phyloP scores from a whole-genome alignment of 1,284 basidiomycete genomes.

The Ganoderma boninense region DNA sequence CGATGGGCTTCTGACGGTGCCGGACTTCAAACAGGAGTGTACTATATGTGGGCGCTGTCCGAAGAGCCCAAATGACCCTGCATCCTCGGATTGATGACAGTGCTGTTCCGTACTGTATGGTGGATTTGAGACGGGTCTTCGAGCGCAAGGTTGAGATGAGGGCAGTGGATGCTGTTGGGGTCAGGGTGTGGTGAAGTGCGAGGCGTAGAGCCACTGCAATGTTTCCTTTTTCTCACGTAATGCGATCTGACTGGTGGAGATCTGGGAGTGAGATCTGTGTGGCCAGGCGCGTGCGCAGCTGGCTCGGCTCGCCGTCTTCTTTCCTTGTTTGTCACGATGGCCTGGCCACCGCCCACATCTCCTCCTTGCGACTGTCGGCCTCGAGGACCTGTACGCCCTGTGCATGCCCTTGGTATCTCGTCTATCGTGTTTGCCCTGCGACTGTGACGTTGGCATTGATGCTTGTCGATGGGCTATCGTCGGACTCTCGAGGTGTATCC shows the following conservation, averaged over 20 bases:
- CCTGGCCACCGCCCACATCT: background rate
- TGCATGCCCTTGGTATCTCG: slow-evolving; percentile 17
- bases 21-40: slow-evolving; percentile 51
- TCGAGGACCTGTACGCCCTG: slow-evolving; percentile 21
- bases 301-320: slow-evolving; percentile 15
- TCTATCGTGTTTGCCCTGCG: slow-evolving; percentile 12
- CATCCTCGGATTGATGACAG: background rate
- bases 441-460: slow-evolving; percentile 22
- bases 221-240: slow-evolving; percentile 30
- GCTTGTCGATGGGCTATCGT: slow-evolving; percentile 6
- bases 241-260: slow-evolving; percentile 19
- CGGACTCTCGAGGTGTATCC: slow-evolving; percentile 17
- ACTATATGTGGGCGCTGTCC: slow-evolving; percentile 69
- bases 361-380: slow-evolving; percentile 19
- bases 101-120: background rate
- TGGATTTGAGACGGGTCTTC: background rate
- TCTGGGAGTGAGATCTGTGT: slow-evolving; percentile 17
- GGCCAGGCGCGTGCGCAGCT: slow-evolving; percentile 10
- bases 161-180: background rate
- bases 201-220: slow-evolving; percentile 9
- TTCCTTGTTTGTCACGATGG: slow-evolving; percentile 10
- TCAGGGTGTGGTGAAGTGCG: background rate
- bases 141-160: background rate
- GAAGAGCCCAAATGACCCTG: slow-evolving; percentile 43
- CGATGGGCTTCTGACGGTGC: slow-evolving; percentile 8